A percentile compares a stretch with the other conserved stretches of the same genome.
These are phyloP conservation scores for Elsinoe perseae DNA, from an alignment of 2,329 filamentous ascomycete genomes.

Conservation along the genomic window DNA sequence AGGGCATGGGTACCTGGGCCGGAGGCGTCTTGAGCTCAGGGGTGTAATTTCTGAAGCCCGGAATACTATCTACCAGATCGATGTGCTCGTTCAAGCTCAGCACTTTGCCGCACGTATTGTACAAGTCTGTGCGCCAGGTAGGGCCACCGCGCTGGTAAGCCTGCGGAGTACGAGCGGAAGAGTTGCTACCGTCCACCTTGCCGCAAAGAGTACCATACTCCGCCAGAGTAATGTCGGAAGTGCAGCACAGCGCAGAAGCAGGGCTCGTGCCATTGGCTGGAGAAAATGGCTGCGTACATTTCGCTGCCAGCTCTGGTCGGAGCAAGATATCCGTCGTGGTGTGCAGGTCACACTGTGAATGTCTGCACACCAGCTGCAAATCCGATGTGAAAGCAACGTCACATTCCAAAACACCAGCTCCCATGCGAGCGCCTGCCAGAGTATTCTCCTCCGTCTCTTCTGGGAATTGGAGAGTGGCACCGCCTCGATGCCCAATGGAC, in stretches of 20 bases:
- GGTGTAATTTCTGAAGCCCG: slow-evolving; percentile 51
- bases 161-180: neutral
- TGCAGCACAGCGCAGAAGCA: slow-evolving; percentile 61
- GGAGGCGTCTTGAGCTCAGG: slow-evolving; percentile 58
- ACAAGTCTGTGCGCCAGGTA: slow-evolving; percentile 57
- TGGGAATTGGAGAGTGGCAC: slow-evolving; percentile 55
- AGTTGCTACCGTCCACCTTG: slow-evolving; percentile 53
- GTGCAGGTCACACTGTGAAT: slow-evolving; percentile 60
- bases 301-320: slow-evolving; percentile 53
- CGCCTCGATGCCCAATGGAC: slow-evolving; percentile 54
- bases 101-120: slow-evolving; percentile 56
- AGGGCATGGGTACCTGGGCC: slow-evolving; percentile 60
- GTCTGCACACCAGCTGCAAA: slow-evolving; percentile 58
- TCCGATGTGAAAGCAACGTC: slow-evolving; percentile 61
- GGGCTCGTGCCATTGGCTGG: slow-evolving; percentile 36
- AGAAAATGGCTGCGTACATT: slow-evolving; percentile 56
- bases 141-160: slow-evolving; percentile 42
- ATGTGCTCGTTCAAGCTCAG: slow-evolving; percentile 57
- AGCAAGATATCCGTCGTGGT: slow-evolving; percentile 61
- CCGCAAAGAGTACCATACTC: slow-evolving; percentile 62
- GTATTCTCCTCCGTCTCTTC: slow-evolving; percentile 53
- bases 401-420: slow-evolving; percentile 55
- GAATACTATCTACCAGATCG: slow-evolving; percentile 42
- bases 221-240: slow-evolving; percentile 58
- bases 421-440: slow-evolving; percentile 59